These are phyloP conservation scores for Alternaria triticimaculans DNA, from an alignment of 2,329 filamentous ascomycete genomes.

Conservation along the genomic window DNA sequence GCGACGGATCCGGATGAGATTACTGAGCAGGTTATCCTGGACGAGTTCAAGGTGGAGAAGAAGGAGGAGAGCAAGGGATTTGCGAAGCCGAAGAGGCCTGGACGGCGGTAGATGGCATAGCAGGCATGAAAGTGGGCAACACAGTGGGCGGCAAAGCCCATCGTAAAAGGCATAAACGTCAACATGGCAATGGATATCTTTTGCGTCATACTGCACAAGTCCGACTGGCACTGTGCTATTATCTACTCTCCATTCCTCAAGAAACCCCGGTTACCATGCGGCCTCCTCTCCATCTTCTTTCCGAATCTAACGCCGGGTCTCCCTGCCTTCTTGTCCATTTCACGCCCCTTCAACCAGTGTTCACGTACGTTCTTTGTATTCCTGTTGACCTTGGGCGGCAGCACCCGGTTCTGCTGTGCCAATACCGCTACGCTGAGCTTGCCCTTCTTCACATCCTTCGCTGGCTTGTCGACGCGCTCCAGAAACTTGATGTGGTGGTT, in stretches of 20 bases:
- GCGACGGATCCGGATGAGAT: slow-evolving; percentile 72
- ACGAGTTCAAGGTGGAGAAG: slow-evolving; percentile 73
- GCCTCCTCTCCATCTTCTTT: slow-evolving; percentile 42
- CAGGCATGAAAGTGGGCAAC: neutral
- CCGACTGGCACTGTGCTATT: neutral
- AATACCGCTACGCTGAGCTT: slow-evolving; percentile 59
- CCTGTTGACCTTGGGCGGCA: slow-evolving; percentile 54
- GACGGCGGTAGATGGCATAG: slow-evolving; percentile 55
- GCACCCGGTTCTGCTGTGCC: slow-evolving; percentile 49
- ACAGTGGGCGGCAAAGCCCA: neutral
- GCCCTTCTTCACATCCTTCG: slow-evolving; percentile 59
- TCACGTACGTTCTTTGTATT: slow-evolving; percentile 47
- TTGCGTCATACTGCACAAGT: neutral
- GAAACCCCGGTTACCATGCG: slow-evolving; percentile 38
- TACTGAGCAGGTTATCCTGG: slow-evolving; percentile 68
- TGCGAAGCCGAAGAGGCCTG: slow-evolving; percentile 79
- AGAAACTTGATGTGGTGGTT: slow-evolving; percentile 58
- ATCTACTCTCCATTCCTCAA: slow-evolving; percentile 34
- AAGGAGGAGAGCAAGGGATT: slow-evolving; percentile 73
- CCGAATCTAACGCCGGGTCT: slow-evolving; percentile 23
- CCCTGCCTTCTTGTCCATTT: slow-evolving; percentile 36
- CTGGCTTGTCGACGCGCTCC: slow-evolving; percentile 55
- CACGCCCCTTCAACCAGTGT: slow-evolving; percentile 52
- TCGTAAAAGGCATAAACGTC: neutral
- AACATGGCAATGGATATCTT: neutral